Evolutionary conservation across 805 yeast species (phyloP).

Genomic region (Kodamaea nitidulidarum): DNA sequence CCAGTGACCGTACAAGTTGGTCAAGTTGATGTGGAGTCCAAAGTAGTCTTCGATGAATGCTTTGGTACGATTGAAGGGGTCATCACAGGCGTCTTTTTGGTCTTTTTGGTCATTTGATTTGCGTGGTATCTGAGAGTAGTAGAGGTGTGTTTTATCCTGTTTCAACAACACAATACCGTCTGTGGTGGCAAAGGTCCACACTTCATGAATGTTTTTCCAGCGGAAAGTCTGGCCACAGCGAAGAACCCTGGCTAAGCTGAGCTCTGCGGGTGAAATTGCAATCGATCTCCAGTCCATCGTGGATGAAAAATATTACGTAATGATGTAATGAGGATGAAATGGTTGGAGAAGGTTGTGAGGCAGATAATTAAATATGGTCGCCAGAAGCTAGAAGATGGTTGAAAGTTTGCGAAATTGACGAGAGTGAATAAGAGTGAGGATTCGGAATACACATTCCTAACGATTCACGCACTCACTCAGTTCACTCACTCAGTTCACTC

Average conservation of each 20-base stretch:
- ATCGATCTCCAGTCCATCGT: conserved; percentile 11
- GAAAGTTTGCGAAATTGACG: too few species aligned
- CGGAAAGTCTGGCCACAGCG: conserved; percentile 85
- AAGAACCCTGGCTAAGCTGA: conserved; percentile 59
- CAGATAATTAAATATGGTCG: too few species aligned
- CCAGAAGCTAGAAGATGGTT: too few species aligned
- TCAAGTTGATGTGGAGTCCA: conserved; percentile 55
- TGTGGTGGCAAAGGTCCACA: conserved; percentile 62
- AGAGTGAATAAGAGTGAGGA: too few species aligned
- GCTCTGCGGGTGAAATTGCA: conserved; percentile 33
- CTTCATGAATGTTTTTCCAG: conserved; percentile 62
- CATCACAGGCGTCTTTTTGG: not conserved
- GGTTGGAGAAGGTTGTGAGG: too few species aligned
- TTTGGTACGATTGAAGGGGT: conserved; percentile 26
- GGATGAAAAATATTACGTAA: not conserved
- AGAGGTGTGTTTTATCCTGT: conserved; percentile 51
- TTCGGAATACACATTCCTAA: too few species aligned
- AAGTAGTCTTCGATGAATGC: conserved; percentile 63
- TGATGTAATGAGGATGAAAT: too few species aligned
- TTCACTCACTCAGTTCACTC: too few species aligned
- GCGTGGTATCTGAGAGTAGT: conserved; percentile 44
- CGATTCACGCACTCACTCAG: too few species aligned
- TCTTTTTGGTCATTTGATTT: conserved; percentile 2
- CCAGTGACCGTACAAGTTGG: conserved; percentile 61
- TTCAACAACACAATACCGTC: conserved; percentile 60